These are phyloP conservation scores for Buxus sempervirens DNA, from an alignment of 164 flowering plant genomes.

Conservation along the genomic window DNA sequence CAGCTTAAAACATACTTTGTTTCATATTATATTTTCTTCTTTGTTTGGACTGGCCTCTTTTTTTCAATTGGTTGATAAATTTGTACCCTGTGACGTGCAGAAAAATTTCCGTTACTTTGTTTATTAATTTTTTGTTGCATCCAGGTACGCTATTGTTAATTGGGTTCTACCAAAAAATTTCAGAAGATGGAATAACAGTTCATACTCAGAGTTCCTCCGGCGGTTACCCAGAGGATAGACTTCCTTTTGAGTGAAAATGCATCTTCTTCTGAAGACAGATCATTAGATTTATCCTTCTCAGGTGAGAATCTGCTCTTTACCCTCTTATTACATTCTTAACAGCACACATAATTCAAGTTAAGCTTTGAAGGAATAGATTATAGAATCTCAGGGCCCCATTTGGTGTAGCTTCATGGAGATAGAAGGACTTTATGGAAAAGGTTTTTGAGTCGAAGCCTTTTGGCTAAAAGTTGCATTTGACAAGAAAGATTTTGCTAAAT, in stretches of 20 bases:
- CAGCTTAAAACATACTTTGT: too few relatives aligned
- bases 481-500: too few relatives aligned
- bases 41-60: too few relatives aligned
- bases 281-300: conserved; percentile 73
- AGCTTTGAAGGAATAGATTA: background rate
- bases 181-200: conserved; percentile 79
- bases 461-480: too few relatives aligned
- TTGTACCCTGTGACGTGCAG: too few relatives aligned
- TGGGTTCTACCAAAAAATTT: background rate
- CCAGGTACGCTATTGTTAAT: background rate
- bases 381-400: background rate
- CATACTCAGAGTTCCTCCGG: conserved; percentile 81
- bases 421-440: too few relatives aligned
- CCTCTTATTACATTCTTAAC: background rate
- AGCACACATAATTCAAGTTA: too few relatives aligned
- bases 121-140: background rate
- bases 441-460: too few relatives aligned
- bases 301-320: conserved; percentile 28
- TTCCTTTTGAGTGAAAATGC: conserved; percentile 61
- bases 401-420: background rate
- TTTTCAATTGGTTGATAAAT: too few relatives aligned
- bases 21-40: too few relatives aligned
- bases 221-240: conserved; percentile 71
- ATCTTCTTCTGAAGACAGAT: conserved; percentile 68
- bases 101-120: too few relatives aligned